Evolutionary conservation across 495 filamentous ascomycete genomes (phyloP), one percentile per base, ranked within the genome.

Genomic region (Thermothielavioides terrestris): DNA sequence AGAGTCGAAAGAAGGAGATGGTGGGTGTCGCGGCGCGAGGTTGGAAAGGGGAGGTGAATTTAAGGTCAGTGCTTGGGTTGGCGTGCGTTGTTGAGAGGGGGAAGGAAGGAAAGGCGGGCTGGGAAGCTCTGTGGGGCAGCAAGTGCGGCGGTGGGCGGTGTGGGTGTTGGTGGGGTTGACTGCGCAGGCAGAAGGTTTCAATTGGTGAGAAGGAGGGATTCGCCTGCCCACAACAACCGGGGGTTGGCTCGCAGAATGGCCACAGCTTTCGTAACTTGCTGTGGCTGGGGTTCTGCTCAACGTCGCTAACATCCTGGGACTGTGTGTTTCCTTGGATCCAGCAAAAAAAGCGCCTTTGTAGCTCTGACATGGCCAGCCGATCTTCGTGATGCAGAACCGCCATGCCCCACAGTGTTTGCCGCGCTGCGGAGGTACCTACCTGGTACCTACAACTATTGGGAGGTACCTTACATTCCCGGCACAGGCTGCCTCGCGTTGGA

Each of bases 21-120:
- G 56, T 52, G 50, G 37, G 26, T 53, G 46, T 52, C 45, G 54
- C 54, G 55, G 53, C 61, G 60, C 54, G 67, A 69, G 66, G 64
- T 64, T 69, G 66, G 64, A 59, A 68, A 69, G 67, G 67, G 69
- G 67, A 72, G 68, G 65, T 74, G 73, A 66, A 68, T 74, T 75
- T 70, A 68, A 72, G 72, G 71, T 74, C 65, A 64, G 62, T 54
- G 55, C 52, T 60, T 58, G 58, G 58, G 62, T 61, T 57, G 64
- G 63, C 57, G 61, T 55, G 57, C 53, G 55, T 55, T 62, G 52
- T 52, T n/a, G 52, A 52, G 54, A 37, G 49, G 53, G 53, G 50
- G 46, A 46, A 58, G 57, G 53, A 56, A 49, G 53, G 62, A 56
- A 59, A 39, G 46, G 35, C 26, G 46, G 41, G 28, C 47, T 37